Percentiles rank a stretch among this genome's conserved stretches.
phyloP scores from a whole-genome alignment of 1,139 yeast genomes.

The Candida frijolesensis region DNA sequence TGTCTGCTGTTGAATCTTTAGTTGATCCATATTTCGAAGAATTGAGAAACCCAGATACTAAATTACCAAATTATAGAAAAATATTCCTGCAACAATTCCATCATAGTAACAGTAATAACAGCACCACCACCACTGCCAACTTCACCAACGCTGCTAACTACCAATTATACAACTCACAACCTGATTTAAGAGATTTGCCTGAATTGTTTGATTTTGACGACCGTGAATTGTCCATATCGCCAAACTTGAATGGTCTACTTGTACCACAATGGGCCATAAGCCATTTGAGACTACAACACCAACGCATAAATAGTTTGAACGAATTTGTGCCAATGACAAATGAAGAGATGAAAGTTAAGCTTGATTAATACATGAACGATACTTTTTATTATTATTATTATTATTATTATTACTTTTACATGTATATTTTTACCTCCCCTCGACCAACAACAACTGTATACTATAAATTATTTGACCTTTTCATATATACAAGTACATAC shows the following conservation, averaged over 20 bases:
- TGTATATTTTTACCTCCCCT: not conserved
- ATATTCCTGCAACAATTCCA: conserved; percentile 44
- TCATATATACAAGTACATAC: not conserved
- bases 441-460: not conserved
- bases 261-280: conserved; percentile 43
- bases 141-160: conserved; percentile 33
- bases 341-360: conserved; percentile 38
- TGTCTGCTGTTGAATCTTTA: conserved; percentile 70
- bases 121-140: conserved; percentile 4
- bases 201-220: conserved; percentile 53
- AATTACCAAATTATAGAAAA: conserved; percentile 56
- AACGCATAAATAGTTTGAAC: conserved; percentile 25
- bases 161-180: conserved; percentile 41
- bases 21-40: conserved; percentile 78
- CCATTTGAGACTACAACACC: conserved; percentile 28
- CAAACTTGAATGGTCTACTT: conserved; percentile 35
- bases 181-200: conserved; percentile 47
- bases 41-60: conserved; percentile 56
- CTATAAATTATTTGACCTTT: not conserved
- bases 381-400: conserved; percentile 1
- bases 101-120: conserved; percentile 10
- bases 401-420: not conserved
- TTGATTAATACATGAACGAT: conserved; percentile 25
- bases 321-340: conserved; percentile 38
- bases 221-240: conserved; percentile 46